Evolutionary conservation across 805 yeast genomes (phyloP).

Genomic region (Saccharomyces mikatae): DNA sequence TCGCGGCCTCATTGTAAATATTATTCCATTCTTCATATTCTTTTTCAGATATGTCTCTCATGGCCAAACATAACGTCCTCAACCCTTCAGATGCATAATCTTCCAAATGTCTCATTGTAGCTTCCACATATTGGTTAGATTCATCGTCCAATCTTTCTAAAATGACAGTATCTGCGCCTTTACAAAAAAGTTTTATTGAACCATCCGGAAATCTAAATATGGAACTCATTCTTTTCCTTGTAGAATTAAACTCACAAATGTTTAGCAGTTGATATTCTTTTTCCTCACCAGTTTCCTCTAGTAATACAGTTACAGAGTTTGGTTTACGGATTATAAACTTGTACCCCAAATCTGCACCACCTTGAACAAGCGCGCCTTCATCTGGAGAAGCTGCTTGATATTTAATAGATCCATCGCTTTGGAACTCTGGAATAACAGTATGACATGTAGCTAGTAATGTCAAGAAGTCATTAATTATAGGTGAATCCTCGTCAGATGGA

Average conservation of each 20-base stretch:
- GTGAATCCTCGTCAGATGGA: slow-evolving; percentile 38
- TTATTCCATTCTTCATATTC: slow-evolving; percentile 70
- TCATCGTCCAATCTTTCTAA: slow-evolving; percentile 67
- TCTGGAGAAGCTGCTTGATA: slow-evolving; percentile 99
- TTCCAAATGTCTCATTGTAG: slow-evolving; percentile 81
- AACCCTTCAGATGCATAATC: slow-evolving; percentile 96
- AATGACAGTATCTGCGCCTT: slow-evolving; percentile 97
- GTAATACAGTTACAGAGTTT: slow-evolving; percentile 59
- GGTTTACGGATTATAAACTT: slow-evolving; percentile 82
- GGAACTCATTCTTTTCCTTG: slow-evolving; percentile 96
- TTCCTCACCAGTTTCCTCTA: slow-evolving; percentile 41
- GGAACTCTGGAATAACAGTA: slow-evolving; percentile 90
- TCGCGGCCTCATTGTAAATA: slow-evolving; percentile 69
- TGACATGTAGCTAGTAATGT: slow-evolving; percentile 87
- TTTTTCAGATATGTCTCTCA: slow-evolving; percentile 65
- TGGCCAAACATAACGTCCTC: slow-evolving; percentile 88
- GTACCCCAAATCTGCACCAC: slow-evolving; percentile 86
- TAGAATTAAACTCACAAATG: slow-evolving; percentile 93
- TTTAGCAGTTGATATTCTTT: slow-evolving; percentile 70
- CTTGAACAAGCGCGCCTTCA: slow-evolving; percentile 97
- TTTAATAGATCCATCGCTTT: slow-evolving; percentile 57
- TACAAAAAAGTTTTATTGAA: slow-evolving; percentile 74
- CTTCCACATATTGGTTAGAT: slow-evolving; percentile 69
- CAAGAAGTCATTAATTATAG: slow-evolving; percentile 63
- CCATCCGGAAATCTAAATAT: slow-evolving; percentile 94